A percentile compares a stretch with the other conserved stretches of the same genome.
Conservation (phyloP, 257 asterid species). For the Echites panduratus region DNA sequence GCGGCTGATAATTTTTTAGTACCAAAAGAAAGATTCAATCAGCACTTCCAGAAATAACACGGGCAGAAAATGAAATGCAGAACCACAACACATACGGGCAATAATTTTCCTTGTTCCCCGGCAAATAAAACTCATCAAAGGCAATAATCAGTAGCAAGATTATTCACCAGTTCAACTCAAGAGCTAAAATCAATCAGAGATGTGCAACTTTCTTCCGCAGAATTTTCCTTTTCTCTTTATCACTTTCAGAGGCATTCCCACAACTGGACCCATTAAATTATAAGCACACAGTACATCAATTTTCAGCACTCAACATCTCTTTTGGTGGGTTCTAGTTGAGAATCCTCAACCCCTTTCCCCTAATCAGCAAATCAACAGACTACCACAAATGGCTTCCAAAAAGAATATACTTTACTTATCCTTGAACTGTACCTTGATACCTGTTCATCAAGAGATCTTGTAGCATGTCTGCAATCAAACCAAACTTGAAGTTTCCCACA, state of each 20-base stretch:
- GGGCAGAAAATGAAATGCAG: not conserved
- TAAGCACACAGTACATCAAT: not conserved
- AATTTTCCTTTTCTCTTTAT: not conserved
- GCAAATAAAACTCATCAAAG: not conserved
- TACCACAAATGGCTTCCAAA: not conserved
- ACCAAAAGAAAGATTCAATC: not conserved
- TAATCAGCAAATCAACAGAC: not conserved
- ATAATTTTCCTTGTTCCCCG: not conserved
- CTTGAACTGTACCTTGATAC: not conserved
- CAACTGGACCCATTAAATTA: not conserved
- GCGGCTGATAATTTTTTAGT: not conserved
- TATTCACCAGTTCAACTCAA: not conserved
- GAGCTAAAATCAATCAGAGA: not conserved
- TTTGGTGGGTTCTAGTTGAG: not conserved
- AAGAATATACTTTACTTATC: not conserved
- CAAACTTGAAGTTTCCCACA: not conserved
- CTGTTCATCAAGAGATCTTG: not conserved
- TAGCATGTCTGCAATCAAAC: not conserved
- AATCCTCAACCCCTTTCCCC: not conserved
- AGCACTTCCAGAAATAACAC: not conserved
- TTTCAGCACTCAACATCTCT: not conserved
- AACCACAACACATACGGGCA: not conserved
- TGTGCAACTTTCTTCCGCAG: not conserved
- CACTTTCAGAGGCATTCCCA: not conserved
- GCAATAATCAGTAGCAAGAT: not conserved